These are phyloP conservation scores for Pseudogymnoascus sp. DNA, from an alignment of 2,329 filamentous ascomycete species.

Conservation along the genomic window DNA sequence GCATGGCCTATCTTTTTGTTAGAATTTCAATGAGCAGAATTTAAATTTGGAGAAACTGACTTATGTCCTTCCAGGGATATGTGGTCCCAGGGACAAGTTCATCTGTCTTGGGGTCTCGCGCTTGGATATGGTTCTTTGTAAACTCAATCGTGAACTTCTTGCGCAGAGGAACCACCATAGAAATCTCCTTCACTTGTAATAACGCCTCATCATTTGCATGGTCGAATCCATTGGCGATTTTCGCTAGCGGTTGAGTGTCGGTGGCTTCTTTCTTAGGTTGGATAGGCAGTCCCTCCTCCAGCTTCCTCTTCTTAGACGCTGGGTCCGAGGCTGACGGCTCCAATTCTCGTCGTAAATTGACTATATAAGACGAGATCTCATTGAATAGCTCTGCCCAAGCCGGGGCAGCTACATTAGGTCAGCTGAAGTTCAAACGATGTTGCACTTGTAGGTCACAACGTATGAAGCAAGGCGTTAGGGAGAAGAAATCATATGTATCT, in stretches of 20 bases:
- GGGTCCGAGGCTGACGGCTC: constrained; percentile 18
- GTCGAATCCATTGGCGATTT: constrained; percentile 23
- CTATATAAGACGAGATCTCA: constrained; percentile 26
- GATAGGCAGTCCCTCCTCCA: constrained; percentile 22
- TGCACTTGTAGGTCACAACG: neutral
- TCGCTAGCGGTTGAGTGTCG: constrained; percentile 16
- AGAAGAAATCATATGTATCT: constrained; percentile 15
- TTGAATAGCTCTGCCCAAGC: constrained; percentile 27
- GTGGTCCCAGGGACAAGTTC: constrained; percentile 44
- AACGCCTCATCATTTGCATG: constrained; percentile 43
- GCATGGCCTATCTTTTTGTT: constrained; percentile 39
- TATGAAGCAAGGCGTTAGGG: constrained; percentile 15
- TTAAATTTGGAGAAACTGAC: constrained; percentile 31
- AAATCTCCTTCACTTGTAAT: constrained; percentile 56
- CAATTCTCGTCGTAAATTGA: constrained; percentile 12
- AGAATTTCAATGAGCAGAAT: neutral
- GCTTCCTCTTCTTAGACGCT: constrained; percentile 25
- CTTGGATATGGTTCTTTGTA: constrained; percentile 50
- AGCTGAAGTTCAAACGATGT: neutral
- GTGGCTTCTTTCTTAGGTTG: constrained; percentile 4
- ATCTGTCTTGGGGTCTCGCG: constrained; percentile 42
- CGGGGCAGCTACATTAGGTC: constrained; percentile 9
- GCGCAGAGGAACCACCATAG: constrained; percentile 55
- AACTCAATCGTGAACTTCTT: constrained; percentile 61
- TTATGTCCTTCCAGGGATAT: constrained; percentile 54